These are phyloP conservation scores for Schizothecium vesticola DNA, from an alignment of 495 filamentous ascomycete species.

Conservation along the genomic window DNA sequence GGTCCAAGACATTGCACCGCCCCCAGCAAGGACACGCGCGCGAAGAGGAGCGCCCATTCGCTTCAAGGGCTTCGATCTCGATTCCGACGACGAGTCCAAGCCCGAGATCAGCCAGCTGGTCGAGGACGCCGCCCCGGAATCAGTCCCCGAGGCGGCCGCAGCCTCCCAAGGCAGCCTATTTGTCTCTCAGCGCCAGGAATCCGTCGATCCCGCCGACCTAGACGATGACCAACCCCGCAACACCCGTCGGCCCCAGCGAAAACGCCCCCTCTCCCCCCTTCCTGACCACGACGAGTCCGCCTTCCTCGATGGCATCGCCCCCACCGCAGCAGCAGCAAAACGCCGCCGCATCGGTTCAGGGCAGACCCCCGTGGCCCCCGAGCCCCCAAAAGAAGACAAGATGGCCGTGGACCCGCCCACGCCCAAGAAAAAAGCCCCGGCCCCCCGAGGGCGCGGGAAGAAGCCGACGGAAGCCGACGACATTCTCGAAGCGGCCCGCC, in stretches of 20 bases:
- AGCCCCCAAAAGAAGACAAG: slow-evolving; percentile 14
- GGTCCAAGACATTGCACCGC: slow-evolving; percentile 15
- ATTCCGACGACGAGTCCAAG: slow-evolving; percentile 31
- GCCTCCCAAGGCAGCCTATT: slow-evolving; percentile 28
- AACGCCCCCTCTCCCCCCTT: slow-evolving; percentile 35
- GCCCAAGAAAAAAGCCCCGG: slow-evolving; percentile 16
- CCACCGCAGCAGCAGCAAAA: slow-evolving; percentile 68
- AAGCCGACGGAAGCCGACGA: slow-evolving; percentile 47
- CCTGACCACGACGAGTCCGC: slow-evolving; percentile 41
- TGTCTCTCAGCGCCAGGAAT: slow-evolving; percentile 29
- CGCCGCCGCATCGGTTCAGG: slow-evolving; percentile 53
- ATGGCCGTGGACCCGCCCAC: slow-evolving; percentile 16
- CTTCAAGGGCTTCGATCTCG: slow-evolving; percentile 64
- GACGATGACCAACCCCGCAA: slow-evolving; percentile 15
- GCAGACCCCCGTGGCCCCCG: slow-evolving; percentile 31
- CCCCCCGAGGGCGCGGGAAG: slow-evolving; percentile 42
- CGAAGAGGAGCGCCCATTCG: slow-evolving; percentile 50
- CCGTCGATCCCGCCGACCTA: slow-evolving; percentile 22
- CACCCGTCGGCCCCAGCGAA: slow-evolving; percentile 35
- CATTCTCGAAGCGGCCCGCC: slow-evolving; percentile 61
- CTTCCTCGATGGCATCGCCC: slow-evolving; percentile 59
- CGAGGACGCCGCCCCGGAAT: neutral
- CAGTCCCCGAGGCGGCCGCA: neutral
- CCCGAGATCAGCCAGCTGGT: neutral
- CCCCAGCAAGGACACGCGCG: slow-evolving; percentile 20